A percentile compares a stretch with the other conserved stretches of the same genome.
Evolutionary conservation across 495 filamentous ascomycete species (phyloP).

Genomic region (Aspergillus heteromorphus): DNA sequence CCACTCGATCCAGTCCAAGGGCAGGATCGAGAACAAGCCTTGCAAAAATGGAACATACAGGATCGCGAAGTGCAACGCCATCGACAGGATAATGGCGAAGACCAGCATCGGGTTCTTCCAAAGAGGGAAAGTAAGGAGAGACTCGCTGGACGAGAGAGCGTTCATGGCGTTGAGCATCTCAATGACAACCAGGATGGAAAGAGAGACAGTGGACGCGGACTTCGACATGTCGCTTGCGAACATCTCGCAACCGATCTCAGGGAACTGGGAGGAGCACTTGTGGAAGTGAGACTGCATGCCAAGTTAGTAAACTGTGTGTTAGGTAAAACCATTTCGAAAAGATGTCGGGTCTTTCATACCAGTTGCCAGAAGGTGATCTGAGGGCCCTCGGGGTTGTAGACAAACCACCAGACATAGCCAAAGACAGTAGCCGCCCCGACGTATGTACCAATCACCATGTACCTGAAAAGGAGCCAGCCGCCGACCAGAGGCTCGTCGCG

Average conservation of each 20-base stretch:
- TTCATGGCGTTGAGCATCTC: conserved; percentile 99
- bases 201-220: conserved; percentile 89
- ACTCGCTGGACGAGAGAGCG: conserved; percentile 91
- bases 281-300: conserved; percentile 74
- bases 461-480: conserved; percentile 96
- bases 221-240: conserved; percentile 86
- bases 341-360: conserved; percentile 32
- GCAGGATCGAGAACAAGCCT: conserved; percentile 82
- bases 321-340: neutral
- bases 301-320: conserved; percentile 9
- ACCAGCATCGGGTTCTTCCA: conserved; percentile 98
- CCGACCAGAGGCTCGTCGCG: conserved; percentile 87
- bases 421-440: conserved; percentile 93
- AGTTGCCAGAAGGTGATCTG: conserved; percentile 91
- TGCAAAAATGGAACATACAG: conserved; percentile 92
- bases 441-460: conserved; percentile 92
- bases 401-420: conserved; percentile 99
- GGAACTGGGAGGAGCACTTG: conserved; percentile 78
- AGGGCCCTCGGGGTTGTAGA: conserved; percentile 89
- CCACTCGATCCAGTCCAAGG: conserved; percentile 87
- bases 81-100: conserved; percentile 90
- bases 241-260: conserved; percentile 91
- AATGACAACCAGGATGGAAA: conserved; percentile 90
- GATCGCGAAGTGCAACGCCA: conserved; percentile 90
- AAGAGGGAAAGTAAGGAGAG: conserved; percentile 83